Percentiles rank a stretch among this genome's conserved stretches.
These are phyloP conservation scores for Plasmodium knowlesi DNA, from an alignment of 169 alveolate species.

Conservation along the genomic window DNA sequence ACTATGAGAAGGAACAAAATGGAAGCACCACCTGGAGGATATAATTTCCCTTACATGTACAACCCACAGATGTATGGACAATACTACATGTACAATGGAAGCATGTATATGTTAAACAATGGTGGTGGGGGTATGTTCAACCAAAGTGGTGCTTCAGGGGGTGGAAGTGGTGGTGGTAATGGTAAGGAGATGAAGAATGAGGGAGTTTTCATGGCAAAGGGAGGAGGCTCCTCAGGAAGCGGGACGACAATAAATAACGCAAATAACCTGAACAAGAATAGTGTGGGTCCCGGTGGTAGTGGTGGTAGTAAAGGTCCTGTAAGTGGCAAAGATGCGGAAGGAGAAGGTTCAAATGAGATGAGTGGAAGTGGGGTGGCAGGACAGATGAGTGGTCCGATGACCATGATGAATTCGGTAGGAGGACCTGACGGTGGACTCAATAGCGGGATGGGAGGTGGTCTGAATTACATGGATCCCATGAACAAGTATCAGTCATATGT, in stretches of 20 bases:
- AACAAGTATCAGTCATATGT: constrained; percentile 24
- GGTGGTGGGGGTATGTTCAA: not conserved
- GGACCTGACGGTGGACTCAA: not conserved
- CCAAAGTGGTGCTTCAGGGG: not conserved
- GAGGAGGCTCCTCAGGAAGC: not conserved
- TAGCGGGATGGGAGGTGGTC: not conserved
- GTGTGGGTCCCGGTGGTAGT: not conserved
- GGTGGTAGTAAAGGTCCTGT: not conserved
- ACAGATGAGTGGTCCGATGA: not conserved
- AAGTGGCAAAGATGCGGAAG: not conserved
- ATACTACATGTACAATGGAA: constrained; percentile 65
- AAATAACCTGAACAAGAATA: not conserved
- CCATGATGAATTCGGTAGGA: not conserved
- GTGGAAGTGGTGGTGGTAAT: not conserved
- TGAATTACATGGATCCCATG: constrained; percentile 6
- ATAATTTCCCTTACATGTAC: constrained; percentile 45
- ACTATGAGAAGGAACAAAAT: constrained; percentile 1
- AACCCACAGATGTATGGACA: constrained; percentile 44
- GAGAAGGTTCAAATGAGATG: not conserved
- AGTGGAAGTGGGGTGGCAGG: not conserved
- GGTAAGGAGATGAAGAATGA: constrained; percentile 3
- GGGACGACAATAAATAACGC: not conserved
- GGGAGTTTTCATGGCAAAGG: not conserved
- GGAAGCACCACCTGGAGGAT: not conserved
- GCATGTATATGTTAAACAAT: constrained; percentile 25